Percentiles rank a stretch among this genome's conserved stretches.
phyloP scores from a whole-genome alignment of 352 stramenopile genomes.

The Nothophytophthora sp. region DNA sequence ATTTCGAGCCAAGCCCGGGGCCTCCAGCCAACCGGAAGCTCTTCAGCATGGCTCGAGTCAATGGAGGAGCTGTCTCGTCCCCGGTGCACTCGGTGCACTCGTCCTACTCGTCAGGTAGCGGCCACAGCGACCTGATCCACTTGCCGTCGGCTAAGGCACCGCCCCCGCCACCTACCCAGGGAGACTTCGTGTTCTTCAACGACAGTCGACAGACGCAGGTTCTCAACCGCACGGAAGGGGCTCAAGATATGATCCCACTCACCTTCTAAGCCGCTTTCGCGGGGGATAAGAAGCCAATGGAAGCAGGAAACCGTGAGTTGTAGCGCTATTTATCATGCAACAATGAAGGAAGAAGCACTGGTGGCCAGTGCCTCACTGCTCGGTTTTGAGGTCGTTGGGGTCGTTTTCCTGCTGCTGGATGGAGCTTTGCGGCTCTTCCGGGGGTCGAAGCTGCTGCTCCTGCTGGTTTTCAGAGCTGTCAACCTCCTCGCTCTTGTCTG shows the following conservation, averaged over 20 bases:
- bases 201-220: constrained; percentile 15
- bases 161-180: constrained; percentile 8
- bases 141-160: constrained; percentile 3
- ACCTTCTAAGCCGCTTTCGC: constrained; percentile 25
- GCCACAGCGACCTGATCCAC: constrained; percentile 21
- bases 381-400: neutral
- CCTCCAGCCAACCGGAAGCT: constrained; percentile 12
- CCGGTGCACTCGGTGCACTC: constrained; percentile 16
- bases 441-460: constrained; percentile 9
- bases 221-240: constrained; percentile 17
- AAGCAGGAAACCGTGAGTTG: constrained; percentile 5
- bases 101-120: constrained; percentile 20
- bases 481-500: neutral
- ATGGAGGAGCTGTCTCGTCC: constrained; percentile 8
- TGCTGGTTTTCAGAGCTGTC: neutral
- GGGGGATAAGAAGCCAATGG: neutral
- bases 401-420: constrained; percentile 9
- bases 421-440: neutral
- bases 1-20: constrained; percentile 12
- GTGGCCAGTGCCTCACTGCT: constrained; percentile 1
- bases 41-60: constrained; percentile 9
- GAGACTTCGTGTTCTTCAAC: constrained; percentile 53
- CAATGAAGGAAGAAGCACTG: too few species aligned
- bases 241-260: constrained; percentile 63
- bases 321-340: constrained; percentile 24